These are phyloP conservation scores for Hyphopichia pseudoburtonii DNA, from an alignment of 1,139 yeast genomes.

Conservation along the genomic window DNA sequence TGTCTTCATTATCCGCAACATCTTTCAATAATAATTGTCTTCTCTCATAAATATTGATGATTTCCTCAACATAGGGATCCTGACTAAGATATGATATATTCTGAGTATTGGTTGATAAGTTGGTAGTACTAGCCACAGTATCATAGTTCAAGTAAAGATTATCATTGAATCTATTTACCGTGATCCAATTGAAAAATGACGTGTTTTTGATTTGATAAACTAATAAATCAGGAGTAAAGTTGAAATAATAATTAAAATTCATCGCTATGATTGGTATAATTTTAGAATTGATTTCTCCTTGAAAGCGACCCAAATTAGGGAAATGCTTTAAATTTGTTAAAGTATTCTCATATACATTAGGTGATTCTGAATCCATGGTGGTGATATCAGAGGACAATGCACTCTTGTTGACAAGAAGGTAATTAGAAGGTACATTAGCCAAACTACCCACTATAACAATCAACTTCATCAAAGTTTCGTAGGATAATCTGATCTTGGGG, in stretches of 20 bases:
- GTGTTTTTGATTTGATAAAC: slow-evolving; percentile 25
- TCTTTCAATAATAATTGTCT: slow-evolving; percentile 11
- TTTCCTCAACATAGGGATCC: slow-evolving; percentile 22
- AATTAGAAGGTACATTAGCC: slow-evolving; percentile 21
- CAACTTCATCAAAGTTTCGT: slow-evolving; percentile 27
- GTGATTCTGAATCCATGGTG: slow-evolving; percentile 17
- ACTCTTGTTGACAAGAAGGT: slow-evolving; percentile 18
- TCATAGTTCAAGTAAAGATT: slow-evolving; percentile 24
- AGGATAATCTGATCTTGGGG: slow-evolving; percentile 28
- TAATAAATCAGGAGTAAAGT: slow-evolving; percentile 32
- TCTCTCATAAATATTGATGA: slow-evolving; percentile 17
- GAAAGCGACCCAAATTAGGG: slow-evolving; percentile 10
- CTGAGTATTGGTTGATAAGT: slow-evolving; percentile 13
- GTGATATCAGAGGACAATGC: slow-evolving; percentile 29
- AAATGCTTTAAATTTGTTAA: slow-evolving; percentile 14
- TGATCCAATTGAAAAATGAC: slow-evolving; percentile 44
- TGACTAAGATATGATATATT: slow-evolving; percentile 2
- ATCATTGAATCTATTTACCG: slow-evolving; percentile 29
- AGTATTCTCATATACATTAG: slow-evolving; percentile 21
- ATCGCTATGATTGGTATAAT: slow-evolving; percentile 27
- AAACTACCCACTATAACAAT: slow-evolving; percentile 27
- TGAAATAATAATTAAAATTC: slow-evolving; percentile 30
- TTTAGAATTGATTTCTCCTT: slow-evolving; percentile 18
- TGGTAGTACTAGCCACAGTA: slow-evolving; percentile 20
- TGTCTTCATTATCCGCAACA: slow-evolving; percentile 9